Base-by-base conservation (phyloP, 805 yeast species). In the Pichia sporocuriosa region DNA sequence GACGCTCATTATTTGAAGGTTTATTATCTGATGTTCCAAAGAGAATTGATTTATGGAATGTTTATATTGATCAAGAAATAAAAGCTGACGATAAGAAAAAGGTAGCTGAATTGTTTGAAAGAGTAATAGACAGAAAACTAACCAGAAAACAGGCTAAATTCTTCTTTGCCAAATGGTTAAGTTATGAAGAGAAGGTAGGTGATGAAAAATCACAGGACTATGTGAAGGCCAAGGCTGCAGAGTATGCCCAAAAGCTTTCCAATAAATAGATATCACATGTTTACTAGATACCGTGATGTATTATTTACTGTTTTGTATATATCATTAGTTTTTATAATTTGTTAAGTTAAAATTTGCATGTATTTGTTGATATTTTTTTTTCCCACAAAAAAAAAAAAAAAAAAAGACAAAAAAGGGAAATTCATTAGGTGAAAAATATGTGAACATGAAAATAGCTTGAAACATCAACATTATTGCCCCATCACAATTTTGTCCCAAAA, bases 41-140 rank as follows among this genome's bases (percentile, higher is more conserved):
- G 71, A 78, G 95, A 66, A 76, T 86, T 47, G 98, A 90, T 62
- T 63, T 90, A 47, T 90, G 97, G 97, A 89, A 84, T 56, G 95
- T 90, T 31, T 90, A 88, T 63, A 75, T 90, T 50, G 98, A 90
- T 62, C 95, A 86, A 62, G 97, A 90, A 62, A 80, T 86, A 55
- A 88, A 86, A 63, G 58, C 63, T 23, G 75, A 72, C 40, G 82
- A 79, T 39, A 80, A 79, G 62, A 66, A 67, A 51, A 81, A 77
- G 61, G 83, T 79, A 28, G 90, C 81, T 56, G 83, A 76, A 16
- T 68, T 90, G 46, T 89, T 88, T 53, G 96, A 89, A 61, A 77
- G 97, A 60, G 85, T 83, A 3, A 55, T 84, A 32, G 57, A 70
- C 25, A 70, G 68, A 62, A 86, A 85, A 63, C 61, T 90, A 39